Evolutionary conservation across 805 yeast genomes (phyloP).

Genomic region (Metschnikowia reukaufii): DNA sequence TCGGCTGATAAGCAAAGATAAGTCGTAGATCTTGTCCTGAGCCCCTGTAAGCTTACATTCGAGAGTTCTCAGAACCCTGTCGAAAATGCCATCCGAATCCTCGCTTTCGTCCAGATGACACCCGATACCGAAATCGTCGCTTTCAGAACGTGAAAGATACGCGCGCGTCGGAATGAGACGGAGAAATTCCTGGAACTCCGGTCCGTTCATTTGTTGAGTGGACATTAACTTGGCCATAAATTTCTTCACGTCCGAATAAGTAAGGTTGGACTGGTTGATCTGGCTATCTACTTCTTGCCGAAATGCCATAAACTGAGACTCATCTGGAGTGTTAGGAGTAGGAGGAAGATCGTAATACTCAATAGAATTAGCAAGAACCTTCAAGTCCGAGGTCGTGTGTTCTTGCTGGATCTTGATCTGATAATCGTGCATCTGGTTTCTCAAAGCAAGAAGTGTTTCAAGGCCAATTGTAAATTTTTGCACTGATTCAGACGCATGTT

Average conservation of each 20-base stretch:
- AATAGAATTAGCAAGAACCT: slow-evolving; percentile 5
- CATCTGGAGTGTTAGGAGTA: slow-evolving; percentile 15
- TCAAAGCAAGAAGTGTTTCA: slow-evolving; percentile 10
- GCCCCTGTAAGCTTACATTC: slow-evolving; percentile 27
- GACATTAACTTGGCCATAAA: slow-evolving; percentile 9
- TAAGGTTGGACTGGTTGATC: slow-evolving; percentile 16
- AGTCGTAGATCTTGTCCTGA: slow-evolving; percentile 27
- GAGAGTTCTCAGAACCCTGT: slow-evolving; percentile 23
- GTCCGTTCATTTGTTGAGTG: slow-evolving; percentile 3
- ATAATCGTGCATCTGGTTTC: slow-evolving; percentile 1
- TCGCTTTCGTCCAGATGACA: slow-evolving; percentile 23
- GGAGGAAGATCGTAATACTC: slow-evolving; percentile 8
- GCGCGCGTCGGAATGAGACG: slow-evolving; percentile 17
- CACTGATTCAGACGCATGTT: slow-evolving; percentile 2
- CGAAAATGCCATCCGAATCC: slow-evolving; percentile 25
- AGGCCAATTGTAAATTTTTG: slow-evolving; percentile 7
- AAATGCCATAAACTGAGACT: slow-evolving; percentile 11
- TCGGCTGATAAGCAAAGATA: slow-evolving; percentile 23
- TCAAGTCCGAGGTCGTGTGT: slow-evolving; percentile 13
- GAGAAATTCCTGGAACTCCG: slow-evolving; percentile 11
- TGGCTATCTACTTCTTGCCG: slow-evolving; percentile 9
- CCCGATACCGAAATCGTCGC: slow-evolving; percentile 16
- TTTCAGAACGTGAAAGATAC: slow-evolving; percentile 17
- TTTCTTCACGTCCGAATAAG: slow-evolving; percentile 16
- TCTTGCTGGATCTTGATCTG: slow-evolving; percentile 2